phyloP scores from a whole-genome alignment of 495 filamentous ascomycete species.

The Barbatosphaeria neglecta region DNA sequence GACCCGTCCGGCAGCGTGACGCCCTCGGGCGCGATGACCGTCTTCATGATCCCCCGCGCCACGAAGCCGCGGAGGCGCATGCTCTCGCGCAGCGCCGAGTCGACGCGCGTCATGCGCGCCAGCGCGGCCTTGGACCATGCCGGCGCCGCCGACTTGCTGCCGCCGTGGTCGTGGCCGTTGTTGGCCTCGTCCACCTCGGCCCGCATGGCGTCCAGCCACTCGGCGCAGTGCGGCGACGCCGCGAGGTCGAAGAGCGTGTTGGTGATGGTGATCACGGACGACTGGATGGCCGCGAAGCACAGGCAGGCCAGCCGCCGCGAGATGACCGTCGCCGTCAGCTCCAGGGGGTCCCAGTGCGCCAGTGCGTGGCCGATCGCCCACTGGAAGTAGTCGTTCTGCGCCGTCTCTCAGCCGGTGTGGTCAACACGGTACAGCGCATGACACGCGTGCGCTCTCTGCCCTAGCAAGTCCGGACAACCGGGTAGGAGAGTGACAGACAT shows the following conservation, averaged over 20 bases:
- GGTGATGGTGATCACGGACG: conserved; percentile 31
- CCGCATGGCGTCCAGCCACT: conserved; percentile 7
- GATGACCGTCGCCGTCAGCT: conserved; percentile 14
- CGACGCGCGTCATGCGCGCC: conserved; percentile 19
- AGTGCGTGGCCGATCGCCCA: conserved; percentile 23
- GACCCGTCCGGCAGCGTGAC: conserved; percentile 22
- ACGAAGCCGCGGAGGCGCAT: conserved; percentile 29
- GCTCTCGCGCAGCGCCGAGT: conserved; percentile 28
- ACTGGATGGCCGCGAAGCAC: conserved; percentile 36
- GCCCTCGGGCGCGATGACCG: conserved; percentile 25
- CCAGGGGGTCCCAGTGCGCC: conserved; percentile 11
- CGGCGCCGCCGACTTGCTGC: not conserved
- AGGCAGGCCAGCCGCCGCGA: conserved; percentile 23
- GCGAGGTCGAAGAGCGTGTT: conserved; percentile 25
- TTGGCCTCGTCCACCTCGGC: conserved; percentile 4
- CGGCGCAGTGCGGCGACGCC: conserved; percentile 11
- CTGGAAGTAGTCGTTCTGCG: conserved; percentile 22
- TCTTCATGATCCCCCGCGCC: conserved; percentile 25
- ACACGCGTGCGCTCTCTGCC: no score
- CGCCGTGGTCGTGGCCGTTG: conserved; percentile 2
- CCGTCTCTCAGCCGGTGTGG: not conserved
- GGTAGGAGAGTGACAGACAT: not conserved
- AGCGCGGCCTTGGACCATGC: conserved; percentile 25
- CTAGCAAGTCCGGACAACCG: no score
- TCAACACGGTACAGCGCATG: not conserved